phyloP scores from a whole-genome alignment of 1,284 basidiomycete species.

The Takashimella tepidaria region DNA sequence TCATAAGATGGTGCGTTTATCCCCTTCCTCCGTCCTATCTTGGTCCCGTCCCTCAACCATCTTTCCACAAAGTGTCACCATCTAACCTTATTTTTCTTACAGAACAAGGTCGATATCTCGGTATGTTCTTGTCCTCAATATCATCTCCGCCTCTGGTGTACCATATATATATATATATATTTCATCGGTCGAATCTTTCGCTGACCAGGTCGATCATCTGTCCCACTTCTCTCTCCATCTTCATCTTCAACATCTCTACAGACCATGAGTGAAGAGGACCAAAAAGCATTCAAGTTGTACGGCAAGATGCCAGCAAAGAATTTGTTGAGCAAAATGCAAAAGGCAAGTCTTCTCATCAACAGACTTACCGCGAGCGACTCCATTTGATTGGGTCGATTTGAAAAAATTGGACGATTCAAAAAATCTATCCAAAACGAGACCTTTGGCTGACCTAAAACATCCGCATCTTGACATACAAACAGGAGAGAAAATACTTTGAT shows the following conservation, averaged over 20 bases:
- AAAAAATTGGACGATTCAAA: too few relatives aligned
- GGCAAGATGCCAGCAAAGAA: slow-evolving; percentile 93
- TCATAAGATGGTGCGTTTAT: background rate
- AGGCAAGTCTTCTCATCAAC: too few relatives aligned
- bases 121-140: slow-evolving; percentile 20
- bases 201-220: too few relatives aligned
- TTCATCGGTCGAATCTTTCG: background rate
- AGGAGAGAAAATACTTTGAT: slow-evolving; percentile 98
- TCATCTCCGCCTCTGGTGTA: background rate
- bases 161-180: background rate
- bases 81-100: slow-evolving; percentile 1
- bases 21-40: background rate
- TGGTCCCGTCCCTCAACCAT: background rate
- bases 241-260: slow-evolving; percentile 41
- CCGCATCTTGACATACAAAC: slow-evolving; percentile 5
- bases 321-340: slow-evolving; percentile 87
- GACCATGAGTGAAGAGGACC: slow-evolving; percentile 84
- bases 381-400: too few relatives aligned
- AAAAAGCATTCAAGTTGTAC: slow-evolving; percentile 89
- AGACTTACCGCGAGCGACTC: too few relatives aligned
- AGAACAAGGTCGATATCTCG: slow-evolving; percentile 49
- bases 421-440: slow-evolving; percentile 74
- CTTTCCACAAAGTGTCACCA: background rate
- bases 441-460: too few relatives aligned
- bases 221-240: background rate